Conservation (phyloP, 345 rosid species). For the Viola odorata region DNA sequence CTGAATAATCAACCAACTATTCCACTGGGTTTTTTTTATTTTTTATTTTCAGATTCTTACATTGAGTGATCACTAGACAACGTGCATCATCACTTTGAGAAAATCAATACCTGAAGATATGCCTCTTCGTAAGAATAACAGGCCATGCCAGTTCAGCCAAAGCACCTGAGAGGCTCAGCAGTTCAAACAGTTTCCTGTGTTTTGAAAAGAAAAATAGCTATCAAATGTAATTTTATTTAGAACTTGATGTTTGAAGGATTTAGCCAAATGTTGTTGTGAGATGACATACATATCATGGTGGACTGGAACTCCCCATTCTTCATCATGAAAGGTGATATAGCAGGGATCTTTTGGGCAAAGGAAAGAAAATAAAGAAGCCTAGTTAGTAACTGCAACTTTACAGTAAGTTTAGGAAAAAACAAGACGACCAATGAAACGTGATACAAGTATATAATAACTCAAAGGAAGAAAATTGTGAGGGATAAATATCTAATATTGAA, state of each 20-base stretch:
- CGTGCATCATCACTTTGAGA: neutral
- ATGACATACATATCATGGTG: slow-evolving; percentile 59
- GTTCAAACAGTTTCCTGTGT: slow-evolving; percentile 68
- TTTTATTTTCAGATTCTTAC: too few relatives aligned
- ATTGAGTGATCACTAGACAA: neutral
- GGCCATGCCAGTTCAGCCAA: slow-evolving; percentile 60
- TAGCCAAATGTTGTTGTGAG: neutral
- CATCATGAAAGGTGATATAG: slow-evolving; percentile 15
- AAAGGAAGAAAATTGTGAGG: neutral
- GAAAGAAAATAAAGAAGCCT: neutral
- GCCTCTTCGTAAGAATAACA: slow-evolving; percentile 53
- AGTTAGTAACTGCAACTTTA: neutral
- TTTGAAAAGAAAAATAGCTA: slow-evolving; percentile 11
- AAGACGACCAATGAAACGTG: neutral
- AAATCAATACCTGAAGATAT: slow-evolving; percentile 44
- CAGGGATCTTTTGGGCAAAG: slow-evolving; percentile 3
- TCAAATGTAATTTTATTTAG: neutral
- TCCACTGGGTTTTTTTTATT: too few relatives aligned
- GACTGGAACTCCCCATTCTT: slow-evolving; percentile 44
- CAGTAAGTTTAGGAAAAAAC: neutral
- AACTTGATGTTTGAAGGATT: neutral
- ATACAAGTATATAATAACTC: neutral
- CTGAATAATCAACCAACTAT: too few relatives aligned
- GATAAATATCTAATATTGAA: neutral
- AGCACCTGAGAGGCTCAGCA: slow-evolving; percentile 52